Base-by-base conservation (phyloP, 1,139 yeast genomes). In the Pneumocystis wakefieldiae region DNA sequence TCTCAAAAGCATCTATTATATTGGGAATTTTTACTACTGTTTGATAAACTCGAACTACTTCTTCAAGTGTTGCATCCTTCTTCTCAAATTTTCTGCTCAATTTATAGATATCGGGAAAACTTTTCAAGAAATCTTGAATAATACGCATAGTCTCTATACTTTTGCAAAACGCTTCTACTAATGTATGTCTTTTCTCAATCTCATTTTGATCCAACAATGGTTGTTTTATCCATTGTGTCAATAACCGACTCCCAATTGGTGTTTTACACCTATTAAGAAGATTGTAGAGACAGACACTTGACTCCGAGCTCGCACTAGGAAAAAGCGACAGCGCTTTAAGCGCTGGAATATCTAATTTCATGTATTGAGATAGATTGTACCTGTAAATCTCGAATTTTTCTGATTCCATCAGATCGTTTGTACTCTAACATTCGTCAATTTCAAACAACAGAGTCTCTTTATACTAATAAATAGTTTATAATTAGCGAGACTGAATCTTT, bases 161-260 rank as follows among this genome's bases (percentile, higher is more conserved):
- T 53, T 85, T 81, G n/a, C 87, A 78, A 69, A 92, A 76, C 65
- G 81, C 80, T 57, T 82, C 86, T 10, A 92, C 96, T 64, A 92
- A 76, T 7, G 77, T 73, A 67, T 88, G 97, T 63, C 98, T 81
- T 53, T 83, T 79, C 58, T 76, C 73, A 59, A 92, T 91, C 62
- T 78, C 81, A 0, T 71, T 71, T 28, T 80, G 71, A 68, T 82
- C 82, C 64, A 95, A 84, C 62, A 92, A 78, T 0, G 98, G 98
- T 73, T 92, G 98, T 71, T 92, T 92, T 67, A 94, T 79, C 98
- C 98, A 92, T 71, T 89, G 96, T 14, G 92, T 84, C 48, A 92
- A 79, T 63, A 91, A 75, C 68, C 97, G 80, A 1, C 92, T 79
- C 3, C 98, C 98, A 28, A 94, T 88, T 0, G 84, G 78, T 2